Conservation (phyloP, 257 asterid species). For the Capsicum chinense region DNA sequence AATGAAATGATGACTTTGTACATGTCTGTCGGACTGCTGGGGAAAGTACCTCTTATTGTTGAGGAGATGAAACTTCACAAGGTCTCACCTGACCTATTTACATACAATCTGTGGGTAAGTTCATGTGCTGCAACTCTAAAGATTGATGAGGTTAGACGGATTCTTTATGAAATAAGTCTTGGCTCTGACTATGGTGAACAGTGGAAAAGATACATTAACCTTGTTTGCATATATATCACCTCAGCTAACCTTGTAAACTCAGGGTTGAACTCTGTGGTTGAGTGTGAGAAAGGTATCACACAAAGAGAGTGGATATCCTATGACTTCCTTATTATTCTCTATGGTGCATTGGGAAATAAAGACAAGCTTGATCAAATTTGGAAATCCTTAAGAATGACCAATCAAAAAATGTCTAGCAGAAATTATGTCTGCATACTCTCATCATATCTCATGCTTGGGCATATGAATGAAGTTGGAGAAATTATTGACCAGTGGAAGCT, state of each 20-base stretch:
- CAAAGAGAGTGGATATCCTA: constrained; percentile 86
- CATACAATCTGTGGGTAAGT: constrained; percentile 84
- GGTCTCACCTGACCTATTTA: constrained; percentile 68
- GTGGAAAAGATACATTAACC: constrained; percentile 72
- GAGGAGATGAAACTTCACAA: constrained; percentile 68
- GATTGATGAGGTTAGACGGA: constrained; percentile 61
- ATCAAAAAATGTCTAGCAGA: constrained; percentile 77
- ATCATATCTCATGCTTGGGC: constrained; percentile 77
- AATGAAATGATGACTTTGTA: constrained; percentile 91
- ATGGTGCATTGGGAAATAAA: constrained; percentile 77
- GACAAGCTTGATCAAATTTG: constrained; percentile 77
- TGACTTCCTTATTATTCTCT: constrained; percentile 75
- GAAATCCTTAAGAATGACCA: constrained; percentile 69
- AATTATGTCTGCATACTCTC: constrained; percentile 68
- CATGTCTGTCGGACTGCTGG: constrained; percentile 81
- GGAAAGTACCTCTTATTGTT: constrained; percentile 62
- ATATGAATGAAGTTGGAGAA: constrained; percentile 70
- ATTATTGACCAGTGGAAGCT: constrained; percentile 82
- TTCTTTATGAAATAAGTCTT: constrained; percentile 66
- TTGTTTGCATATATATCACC: constrained; percentile 64
- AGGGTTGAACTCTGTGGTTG: constrained; percentile 56
- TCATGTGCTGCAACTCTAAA: constrained; percentile 79
- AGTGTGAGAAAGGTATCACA: constrained; percentile 65
- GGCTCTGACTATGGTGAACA: constrained; percentile 54
- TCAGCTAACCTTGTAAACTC: constrained; percentile 61